phyloP scores from a whole-genome alignment of 257 asterid species.

The Lavandula angustifolia region DNA sequence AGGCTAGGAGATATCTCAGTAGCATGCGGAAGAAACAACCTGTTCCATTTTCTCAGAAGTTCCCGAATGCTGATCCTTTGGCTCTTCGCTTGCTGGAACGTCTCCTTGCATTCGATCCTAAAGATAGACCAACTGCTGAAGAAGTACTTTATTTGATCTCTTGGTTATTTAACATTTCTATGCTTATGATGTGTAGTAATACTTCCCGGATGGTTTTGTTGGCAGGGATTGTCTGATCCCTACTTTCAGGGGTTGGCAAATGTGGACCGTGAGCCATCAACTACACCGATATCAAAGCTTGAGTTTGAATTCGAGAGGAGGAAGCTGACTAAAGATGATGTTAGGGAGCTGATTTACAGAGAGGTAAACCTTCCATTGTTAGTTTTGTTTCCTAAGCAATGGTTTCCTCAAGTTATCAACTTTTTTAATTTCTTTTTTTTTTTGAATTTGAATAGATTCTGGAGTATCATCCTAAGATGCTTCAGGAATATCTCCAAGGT shows the following conservation, averaged over 20 bases:
- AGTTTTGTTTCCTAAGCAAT: constrained; percentile 28
- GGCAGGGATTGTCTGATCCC: constrained; percentile 81
- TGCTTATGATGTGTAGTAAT: not conserved
- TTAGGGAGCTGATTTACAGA: constrained; percentile 85
- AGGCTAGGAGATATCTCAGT: constrained; percentile 92
- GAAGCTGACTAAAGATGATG: constrained; percentile 85
- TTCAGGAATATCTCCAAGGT: constrained; percentile 80
- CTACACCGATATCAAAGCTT: constrained; percentile 85
- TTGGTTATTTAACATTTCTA: constrained; percentile 10
- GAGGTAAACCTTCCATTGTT: constrained; percentile 42
- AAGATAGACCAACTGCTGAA: constrained; percentile 92
- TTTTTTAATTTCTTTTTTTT: constrained; percentile 23
- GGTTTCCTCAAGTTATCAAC: constrained; percentile 10
- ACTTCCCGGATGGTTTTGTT: constrained; percentile 23
- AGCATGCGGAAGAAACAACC: constrained; percentile 84
- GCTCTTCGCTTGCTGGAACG: constrained; percentile 76
- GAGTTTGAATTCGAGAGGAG: constrained; percentile 95
- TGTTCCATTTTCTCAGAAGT: constrained; percentile 72
- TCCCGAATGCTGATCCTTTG: constrained; percentile 73
- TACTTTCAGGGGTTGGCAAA: constrained; percentile 74
- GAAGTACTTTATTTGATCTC: constrained; percentile 50
- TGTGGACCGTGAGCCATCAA: constrained; percentile 84
- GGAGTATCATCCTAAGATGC: constrained; percentile 99
- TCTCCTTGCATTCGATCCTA: constrained; percentile 90
- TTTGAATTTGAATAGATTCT: constrained; percentile 61